Base-by-base conservation (phyloP, 2,329 filamentous ascomycete genomes). In the Fusarium newnesense region DNA sequence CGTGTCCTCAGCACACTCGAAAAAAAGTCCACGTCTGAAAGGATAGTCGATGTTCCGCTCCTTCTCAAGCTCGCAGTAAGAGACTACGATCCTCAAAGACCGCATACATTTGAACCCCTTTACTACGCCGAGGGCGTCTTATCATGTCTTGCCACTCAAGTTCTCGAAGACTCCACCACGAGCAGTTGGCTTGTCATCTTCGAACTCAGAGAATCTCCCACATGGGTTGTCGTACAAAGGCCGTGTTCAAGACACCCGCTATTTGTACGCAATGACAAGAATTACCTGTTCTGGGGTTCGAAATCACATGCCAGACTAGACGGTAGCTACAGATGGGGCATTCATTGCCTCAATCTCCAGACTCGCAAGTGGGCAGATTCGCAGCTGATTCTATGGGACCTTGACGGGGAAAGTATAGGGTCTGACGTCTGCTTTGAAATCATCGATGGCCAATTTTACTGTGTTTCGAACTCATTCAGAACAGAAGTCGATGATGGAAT, bases 371-470 rank as follows among this genome's bases (percentile, higher is more conserved):
- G 85, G 81, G 77, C 85, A 26, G 78, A 82, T 1, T 73, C 82
- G 16, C 84, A 83, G 44, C 78, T 92, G 9, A 83, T 89, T 39
- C 82, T 94, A 7, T 81, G 87, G 42, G 85, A 89, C 30, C 84
- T 93, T 64, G 87, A 88, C 47, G 92, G 91, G 4, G 87, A 85
- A 24, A 91, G 93, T 50, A 85, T 94, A 37, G 91, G 90, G 10
- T 88, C 87, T 16, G 91, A 89, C 0, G 84, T 93, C n/a, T 92
- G 89, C 68, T 95, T 95, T 76, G 91, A 93, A 68, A 88, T 95
- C 24, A 85, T 93, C 68, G 85, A 90, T 42, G 86, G 84, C 15
- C 85, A 90, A 73, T 90, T 95, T 44, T 95, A 95, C 74, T 91
- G 88, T 0, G 81, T 95, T 10, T 93, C 92, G 0, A 95, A 90